phyloP scores from a whole-genome alignment of 2,329 filamentous ascomycete species.

The Hortaea werneckii region DNA sequence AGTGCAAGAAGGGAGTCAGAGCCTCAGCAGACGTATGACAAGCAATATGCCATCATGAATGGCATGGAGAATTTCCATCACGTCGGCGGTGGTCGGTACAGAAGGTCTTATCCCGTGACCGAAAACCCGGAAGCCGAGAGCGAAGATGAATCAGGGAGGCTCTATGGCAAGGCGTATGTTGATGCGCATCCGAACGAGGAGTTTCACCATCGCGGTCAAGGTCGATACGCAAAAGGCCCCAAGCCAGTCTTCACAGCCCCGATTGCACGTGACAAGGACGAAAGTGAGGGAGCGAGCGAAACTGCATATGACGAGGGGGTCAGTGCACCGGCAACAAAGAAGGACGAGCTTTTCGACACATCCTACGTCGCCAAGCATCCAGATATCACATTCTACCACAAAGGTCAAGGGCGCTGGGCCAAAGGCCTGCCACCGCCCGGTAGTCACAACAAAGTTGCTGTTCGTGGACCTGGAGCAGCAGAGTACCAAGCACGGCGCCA shows the following conservation, averaged over 20 bases:
- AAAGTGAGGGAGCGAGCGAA: neutral
- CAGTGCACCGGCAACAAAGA: neutral
- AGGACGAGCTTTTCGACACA: slow-evolving; percentile 10
- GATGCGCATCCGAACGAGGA: slow-evolving; percentile 13
- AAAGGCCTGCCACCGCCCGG: slow-evolving; percentile 18
- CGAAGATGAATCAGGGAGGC: slow-evolving; percentile 2
- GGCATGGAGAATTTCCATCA: slow-evolving; percentile 21
- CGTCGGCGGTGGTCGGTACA: slow-evolving; percentile 19
- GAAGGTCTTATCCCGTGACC: slow-evolving; percentile 8
- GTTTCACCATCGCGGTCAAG: slow-evolving; percentile 23
- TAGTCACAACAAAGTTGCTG: slow-evolving; percentile 17
- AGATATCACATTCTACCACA: slow-evolving; percentile 19
- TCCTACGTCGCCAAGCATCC: slow-evolving; percentile 19
- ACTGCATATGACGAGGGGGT: slow-evolving; percentile 4
- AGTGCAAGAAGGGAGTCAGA: neutral
- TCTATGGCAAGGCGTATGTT: slow-evolving; percentile 15
- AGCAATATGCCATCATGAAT: slow-evolving; percentile 16
- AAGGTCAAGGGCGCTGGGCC: slow-evolving; percentile 23
- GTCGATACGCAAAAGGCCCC: slow-evolving; percentile 15
- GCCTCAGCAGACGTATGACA: slow-evolving; percentile 14
- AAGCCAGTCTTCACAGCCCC: neutral
- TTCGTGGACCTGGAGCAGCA: slow-evolving; percentile 18
- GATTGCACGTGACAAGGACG: neutral
- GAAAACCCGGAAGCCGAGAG: slow-evolving; percentile 1
- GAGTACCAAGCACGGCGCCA: slow-evolving; percentile 1